Percentiles rank a stretch among this genome's conserved stretches.
Evolutionary conservation across 768 basidiomycete genomes (phyloP).

Genomic region (Termitomyces sp.): DNA sequence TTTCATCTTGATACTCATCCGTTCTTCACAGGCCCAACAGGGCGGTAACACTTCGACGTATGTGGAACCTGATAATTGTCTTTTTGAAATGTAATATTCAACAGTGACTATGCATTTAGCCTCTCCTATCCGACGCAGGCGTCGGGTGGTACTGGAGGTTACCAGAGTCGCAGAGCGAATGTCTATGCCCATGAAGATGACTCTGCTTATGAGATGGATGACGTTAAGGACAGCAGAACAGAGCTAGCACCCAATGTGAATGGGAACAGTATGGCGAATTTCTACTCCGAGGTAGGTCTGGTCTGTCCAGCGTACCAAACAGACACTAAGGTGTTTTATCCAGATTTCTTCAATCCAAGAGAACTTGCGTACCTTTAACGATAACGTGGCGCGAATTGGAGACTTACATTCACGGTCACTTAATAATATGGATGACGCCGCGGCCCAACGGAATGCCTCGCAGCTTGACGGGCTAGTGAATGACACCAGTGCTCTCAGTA

Average conservation of each 20-base stretch:
- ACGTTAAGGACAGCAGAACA: slow-evolving; percentile 55
- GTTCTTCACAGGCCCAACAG: slow-evolving; percentile 55
- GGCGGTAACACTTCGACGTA: slow-evolving; percentile 46
- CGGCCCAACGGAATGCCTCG: slow-evolving; percentile 52
- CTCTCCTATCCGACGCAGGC: slow-evolving; percentile 68
- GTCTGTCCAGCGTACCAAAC: neutral
- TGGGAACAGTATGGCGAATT: slow-evolving; percentile 58
- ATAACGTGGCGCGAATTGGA: slow-evolving; percentile 62
- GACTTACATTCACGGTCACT: slow-evolving; percentile 73
- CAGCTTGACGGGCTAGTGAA: slow-evolving; percentile 66
- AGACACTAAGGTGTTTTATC: neutral
- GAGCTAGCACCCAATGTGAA: slow-evolving; percentile 35
- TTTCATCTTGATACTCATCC: slow-evolving; percentile 4
- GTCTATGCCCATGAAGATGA: slow-evolving; percentile 68
- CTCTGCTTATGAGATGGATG: slow-evolving; percentile 66
- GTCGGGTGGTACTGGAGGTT: slow-evolving; percentile 42
- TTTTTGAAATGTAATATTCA: slow-evolving; percentile 4
- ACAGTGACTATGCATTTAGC: slow-evolving; percentile 25
- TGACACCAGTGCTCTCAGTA: slow-evolving; percentile 68
- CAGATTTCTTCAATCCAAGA: slow-evolving; percentile 80
- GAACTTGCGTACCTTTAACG: slow-evolving; percentile 57
- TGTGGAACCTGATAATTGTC: slow-evolving; percentile 19
- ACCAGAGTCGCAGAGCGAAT: slow-evolving; percentile 47
- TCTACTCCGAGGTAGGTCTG: slow-evolving; percentile 56
- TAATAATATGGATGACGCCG: slow-evolving; percentile 69